These are phyloP conservation scores for Boletus rex-veris DNA, from an alignment of 768 basidiomycete species.

Conservation along the genomic window DNA sequence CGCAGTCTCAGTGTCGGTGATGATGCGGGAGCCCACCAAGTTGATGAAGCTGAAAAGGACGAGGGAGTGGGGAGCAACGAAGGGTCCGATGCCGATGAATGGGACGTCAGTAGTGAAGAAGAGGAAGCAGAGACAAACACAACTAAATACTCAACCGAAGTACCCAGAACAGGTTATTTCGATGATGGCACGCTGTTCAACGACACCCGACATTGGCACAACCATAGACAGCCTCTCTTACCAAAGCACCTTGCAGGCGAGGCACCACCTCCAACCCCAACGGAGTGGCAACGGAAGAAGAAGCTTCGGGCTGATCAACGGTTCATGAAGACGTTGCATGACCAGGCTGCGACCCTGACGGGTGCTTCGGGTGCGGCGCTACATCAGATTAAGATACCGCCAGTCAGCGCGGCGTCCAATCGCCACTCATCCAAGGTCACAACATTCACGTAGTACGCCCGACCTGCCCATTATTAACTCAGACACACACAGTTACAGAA, in stretches of 20 bases:
- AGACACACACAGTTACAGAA: slow-evolving; percentile 11
- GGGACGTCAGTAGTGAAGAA: slow-evolving; percentile 20
- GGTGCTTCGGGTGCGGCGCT: slow-evolving; percentile 56
- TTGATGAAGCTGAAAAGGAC: slow-evolving; percentile 7
- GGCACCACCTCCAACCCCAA: slow-evolving; percentile 24
- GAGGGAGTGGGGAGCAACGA: slow-evolving; percentile 17
- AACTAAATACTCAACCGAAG: background rate
- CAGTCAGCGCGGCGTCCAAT: slow-evolving; percentile 29
- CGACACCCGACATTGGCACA: slow-evolving; percentile 64
- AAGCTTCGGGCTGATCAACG: slow-evolving; percentile 47
- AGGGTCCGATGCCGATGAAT: slow-evolving; percentile 17
- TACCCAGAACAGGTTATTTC: slow-evolving; percentile 21
- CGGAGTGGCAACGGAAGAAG: slow-evolving; percentile 37
- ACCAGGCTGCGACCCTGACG: slow-evolving; percentile 59
- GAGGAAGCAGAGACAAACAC: background rate
- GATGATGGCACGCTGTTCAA: slow-evolving; percentile 42
- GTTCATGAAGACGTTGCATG: slow-evolving; percentile 54
- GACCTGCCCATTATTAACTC: background rate
- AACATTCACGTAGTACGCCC: background rate
- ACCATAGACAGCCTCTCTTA: slow-evolving; percentile 42
- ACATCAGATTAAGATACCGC: slow-evolving; percentile 51
- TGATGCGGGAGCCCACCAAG: slow-evolving; percentile 2
- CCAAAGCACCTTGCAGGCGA: slow-evolving; percentile 55
- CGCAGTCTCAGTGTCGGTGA: slow-evolving; percentile 11
- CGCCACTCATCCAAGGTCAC: slow-evolving; percentile 13